phyloP scores from a whole-genome alignment of 345 rosid genomes.

The Reutealis trisperma region DNA sequence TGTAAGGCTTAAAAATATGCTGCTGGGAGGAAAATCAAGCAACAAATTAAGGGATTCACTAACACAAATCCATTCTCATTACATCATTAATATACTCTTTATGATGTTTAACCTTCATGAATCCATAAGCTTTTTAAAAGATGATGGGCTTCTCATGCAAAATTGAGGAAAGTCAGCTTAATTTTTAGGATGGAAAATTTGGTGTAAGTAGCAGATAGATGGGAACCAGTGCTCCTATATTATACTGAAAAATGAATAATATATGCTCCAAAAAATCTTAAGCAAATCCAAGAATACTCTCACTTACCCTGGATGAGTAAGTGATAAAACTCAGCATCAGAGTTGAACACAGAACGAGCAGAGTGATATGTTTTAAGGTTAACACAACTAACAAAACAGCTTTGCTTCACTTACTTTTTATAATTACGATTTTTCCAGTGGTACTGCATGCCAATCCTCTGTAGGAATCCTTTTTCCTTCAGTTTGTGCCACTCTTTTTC shows the following conservation, averaged over 20 bases:
- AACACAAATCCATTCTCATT: background rate
- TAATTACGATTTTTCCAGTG: constrained; percentile 92
- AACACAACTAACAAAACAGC: background rate
- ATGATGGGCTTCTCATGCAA: background rate
- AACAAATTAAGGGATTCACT: background rate
- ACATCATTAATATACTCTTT: too few relatives aligned
- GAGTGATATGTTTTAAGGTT: background rate
- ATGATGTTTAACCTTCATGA: background rate
- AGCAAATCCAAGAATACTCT: constrained; percentile 3
- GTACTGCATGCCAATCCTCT: constrained; percentile 92
- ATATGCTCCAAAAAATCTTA: background rate
- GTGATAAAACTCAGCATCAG: background rate
- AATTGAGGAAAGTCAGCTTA: background rate
- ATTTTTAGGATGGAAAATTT: background rate
- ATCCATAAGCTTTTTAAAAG: background rate
- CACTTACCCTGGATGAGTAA: background rate
- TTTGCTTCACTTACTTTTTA: constrained; percentile 48
- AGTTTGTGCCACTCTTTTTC: constrained; percentile 74
- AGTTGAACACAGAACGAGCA: background rate
- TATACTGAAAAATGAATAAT: background rate
- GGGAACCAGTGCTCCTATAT: background rate
- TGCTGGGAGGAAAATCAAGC: background rate
- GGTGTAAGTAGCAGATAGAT: background rate
- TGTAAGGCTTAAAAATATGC: background rate
- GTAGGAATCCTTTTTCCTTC: constrained; percentile 71